These are phyloP conservation scores for Lithospermum erythrorhizon DNA, from an alignment of 257 asterid genomes.

Conservation along the genomic window DNA sequence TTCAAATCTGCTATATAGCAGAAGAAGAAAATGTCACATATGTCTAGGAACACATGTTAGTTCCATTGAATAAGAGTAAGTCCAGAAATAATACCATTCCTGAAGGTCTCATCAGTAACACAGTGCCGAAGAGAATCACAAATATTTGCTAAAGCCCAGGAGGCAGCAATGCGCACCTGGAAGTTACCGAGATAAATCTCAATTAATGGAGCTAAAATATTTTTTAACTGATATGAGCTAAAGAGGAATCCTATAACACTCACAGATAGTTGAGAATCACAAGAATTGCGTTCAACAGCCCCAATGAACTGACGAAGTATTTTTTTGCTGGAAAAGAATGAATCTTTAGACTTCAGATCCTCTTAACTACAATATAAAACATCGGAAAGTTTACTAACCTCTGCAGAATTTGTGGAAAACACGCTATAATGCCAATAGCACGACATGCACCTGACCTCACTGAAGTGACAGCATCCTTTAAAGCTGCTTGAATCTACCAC, in stretches of 20 bases:
- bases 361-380: slow-evolving; percentile 7
- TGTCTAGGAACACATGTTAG: slow-evolving; percentile 16
- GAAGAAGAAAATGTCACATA: slow-evolving; percentile 19
- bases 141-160: slow-evolving; percentile 94
- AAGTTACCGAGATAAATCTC: slow-evolving; percentile 12
- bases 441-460: slow-evolving; percentile 96
- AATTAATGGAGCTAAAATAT: background rate
- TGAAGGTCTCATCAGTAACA: slow-evolving; percentile 38
- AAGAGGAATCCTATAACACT: slow-evolving; percentile 15
- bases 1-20: slow-evolving; percentile 34
- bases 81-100: slow-evolving; percentile 34
- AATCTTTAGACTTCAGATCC: slow-evolving; percentile 8
- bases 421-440: slow-evolving; percentile 83
- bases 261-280: slow-evolving; percentile 65
- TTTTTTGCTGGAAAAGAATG: slow-evolving; percentile 39
- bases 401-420: slow-evolving; percentile 63
- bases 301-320: slow-evolving; percentile 57
- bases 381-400: slow-evolving; percentile 35
- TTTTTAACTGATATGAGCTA: background rate
- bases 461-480: slow-evolving; percentile 57
- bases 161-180: slow-evolving; percentile 91
- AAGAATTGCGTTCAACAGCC: slow-evolving; percentile 49
- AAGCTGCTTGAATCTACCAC: slow-evolving; percentile 55
- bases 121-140: slow-evolving; percentile 70
- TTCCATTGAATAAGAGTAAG: slow-evolving; percentile 7